These are phyloP conservation scores for Linderniella brevidens DNA, from an alignment of 257 asterid genomes.

Conservation along the genomic window DNA sequence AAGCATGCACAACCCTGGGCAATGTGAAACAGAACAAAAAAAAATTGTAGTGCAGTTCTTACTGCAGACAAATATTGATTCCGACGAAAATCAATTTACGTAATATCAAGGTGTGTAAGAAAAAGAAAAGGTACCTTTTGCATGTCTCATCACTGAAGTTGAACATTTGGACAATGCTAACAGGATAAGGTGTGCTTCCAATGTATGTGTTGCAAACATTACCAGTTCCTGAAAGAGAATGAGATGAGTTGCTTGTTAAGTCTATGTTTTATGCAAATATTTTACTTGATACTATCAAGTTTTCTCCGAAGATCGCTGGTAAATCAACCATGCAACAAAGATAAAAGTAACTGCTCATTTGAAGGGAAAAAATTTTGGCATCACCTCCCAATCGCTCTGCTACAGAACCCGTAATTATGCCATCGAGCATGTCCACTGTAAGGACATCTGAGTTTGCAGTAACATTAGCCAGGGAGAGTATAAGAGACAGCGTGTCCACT, in stretches of 20 bases:
- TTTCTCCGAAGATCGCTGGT: too few relatives aligned
- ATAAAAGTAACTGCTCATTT: not conserved
- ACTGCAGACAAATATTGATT: too few relatives aligned
- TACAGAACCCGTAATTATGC: constrained; percentile 68
- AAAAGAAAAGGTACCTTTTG: constrained; percentile 38
- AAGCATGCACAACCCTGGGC: constrained; percentile 55
- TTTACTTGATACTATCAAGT: too few relatives aligned
- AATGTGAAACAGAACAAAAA: not conserved
- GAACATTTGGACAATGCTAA: constrained; percentile 71
- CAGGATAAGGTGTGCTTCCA: constrained; percentile 39
- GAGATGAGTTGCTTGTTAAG: not conserved
- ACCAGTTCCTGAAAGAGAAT: constrained; percentile 49
- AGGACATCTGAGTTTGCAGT: constrained; percentile 69
- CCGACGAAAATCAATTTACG: not conserved
- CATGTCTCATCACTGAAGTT: constrained; percentile 62
- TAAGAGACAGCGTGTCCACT: constrained; percentile 72
- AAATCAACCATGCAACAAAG: not conserved
- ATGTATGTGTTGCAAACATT: constrained; percentile 67
- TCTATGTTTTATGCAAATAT: too few relatives aligned
- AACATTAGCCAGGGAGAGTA: constrained; percentile 77
- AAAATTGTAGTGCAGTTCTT: too few relatives aligned
- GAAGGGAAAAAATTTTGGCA: constrained; percentile 1
- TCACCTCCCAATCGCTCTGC: constrained; percentile 97
- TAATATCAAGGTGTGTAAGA: not conserved
- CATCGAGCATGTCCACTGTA: constrained; percentile 78